phyloP scores from a whole-genome alignment of 1,284 basidiomycete species.

The Heliocybe sulcata region DNA sequence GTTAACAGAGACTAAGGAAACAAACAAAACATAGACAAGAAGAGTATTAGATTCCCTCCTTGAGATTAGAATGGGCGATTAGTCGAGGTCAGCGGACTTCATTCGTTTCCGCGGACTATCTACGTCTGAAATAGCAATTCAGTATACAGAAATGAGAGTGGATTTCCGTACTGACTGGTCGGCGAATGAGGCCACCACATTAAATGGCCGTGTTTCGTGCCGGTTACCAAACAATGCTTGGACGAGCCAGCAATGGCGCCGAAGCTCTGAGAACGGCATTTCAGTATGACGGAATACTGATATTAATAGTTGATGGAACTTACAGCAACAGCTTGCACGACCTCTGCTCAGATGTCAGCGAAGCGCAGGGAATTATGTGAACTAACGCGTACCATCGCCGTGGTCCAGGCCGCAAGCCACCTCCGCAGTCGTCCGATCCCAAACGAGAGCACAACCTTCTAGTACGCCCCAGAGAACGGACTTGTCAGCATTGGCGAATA shows the following conservation, averaged over 20 bases:
- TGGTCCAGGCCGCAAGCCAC: constrained; percentile 52
- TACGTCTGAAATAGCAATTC: neutral
- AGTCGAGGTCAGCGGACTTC: neutral
- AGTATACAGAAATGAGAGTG: constrained; percentile 1
- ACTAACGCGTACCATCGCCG: constrained; percentile 34
- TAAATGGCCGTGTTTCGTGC: constrained; percentile 44
- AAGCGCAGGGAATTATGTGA: constrained; percentile 5
- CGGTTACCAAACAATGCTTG: constrained; percentile 41
- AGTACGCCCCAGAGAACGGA: constrained; percentile 46
- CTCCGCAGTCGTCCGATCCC: constrained; percentile 45
- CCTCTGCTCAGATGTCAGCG: constrained; percentile 32
- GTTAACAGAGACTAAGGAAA: neutral
- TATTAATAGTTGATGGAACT: constrained; percentile 14
- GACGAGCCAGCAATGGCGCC: neutral
- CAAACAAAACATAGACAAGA: neutral
- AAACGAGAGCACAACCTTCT: constrained; percentile 46
- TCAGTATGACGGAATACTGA: constrained; percentile 4
- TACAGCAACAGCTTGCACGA: constrained; percentile 49
- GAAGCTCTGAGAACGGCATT: neutral
- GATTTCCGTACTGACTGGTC: constrained; percentile 2
- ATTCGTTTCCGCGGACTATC: neutral
- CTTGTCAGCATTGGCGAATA: constrained; percentile 43
- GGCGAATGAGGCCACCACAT: constrained; percentile 50
- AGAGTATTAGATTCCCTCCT: constrained; percentile 7
- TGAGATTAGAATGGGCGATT: neutral